Evolutionary conservation across 1,139 yeast species (phyloP).

Genomic region (Trichomonascaceae sp.): DNA sequence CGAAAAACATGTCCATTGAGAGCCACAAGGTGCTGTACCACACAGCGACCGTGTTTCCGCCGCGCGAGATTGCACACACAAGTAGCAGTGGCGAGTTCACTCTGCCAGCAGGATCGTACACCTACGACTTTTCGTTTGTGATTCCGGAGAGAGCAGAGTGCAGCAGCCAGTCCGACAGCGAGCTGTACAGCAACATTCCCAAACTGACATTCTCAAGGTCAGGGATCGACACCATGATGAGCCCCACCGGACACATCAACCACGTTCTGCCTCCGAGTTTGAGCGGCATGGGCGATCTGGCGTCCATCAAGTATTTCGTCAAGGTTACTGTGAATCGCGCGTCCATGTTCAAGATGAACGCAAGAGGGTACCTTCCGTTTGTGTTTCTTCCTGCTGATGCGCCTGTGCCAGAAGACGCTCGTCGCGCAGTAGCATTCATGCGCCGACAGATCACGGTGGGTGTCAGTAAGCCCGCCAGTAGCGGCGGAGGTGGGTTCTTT

Average conservation of each 20-base stretch:
- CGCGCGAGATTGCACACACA: slow-evolving; percentile 37
- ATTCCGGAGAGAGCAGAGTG: slow-evolving; percentile 43
- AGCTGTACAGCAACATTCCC: slow-evolving; percentile 5
- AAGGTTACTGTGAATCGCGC: slow-evolving; percentile 49
- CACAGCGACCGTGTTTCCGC: slow-evolving; percentile 47
- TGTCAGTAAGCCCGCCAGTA: slow-evolving; percentile 3
- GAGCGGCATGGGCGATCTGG: slow-evolving; percentile 34
- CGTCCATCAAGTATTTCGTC: slow-evolving; percentile 38
- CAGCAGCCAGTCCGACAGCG: slow-evolving; percentile 19
- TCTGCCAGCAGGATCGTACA: slow-evolving; percentile 45
- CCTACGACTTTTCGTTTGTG: slow-evolving; percentile 43
- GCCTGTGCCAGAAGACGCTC: slow-evolving; percentile 18
- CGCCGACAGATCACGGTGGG: slow-evolving; percentile 16
- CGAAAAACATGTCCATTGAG: slow-evolving; percentile 25
- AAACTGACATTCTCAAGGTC: slow-evolving; percentile 31
- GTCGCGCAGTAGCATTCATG: slow-evolving; percentile 20
- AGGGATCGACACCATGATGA: slow-evolving; percentile 18
- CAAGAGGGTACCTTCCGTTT: slow-evolving; percentile 39
- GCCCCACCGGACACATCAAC: slow-evolving; percentile 28
- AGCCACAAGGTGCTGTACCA: slow-evolving; percentile 45
- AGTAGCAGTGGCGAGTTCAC: slow-evolving; percentile 42
- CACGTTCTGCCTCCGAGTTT: slow-evolving; percentile 46
- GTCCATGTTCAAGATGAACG: slow-evolving; percentile 37
- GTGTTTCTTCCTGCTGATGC: slow-evolving; percentile 42
- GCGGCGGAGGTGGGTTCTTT: slow-evolving; percentile 7